Conservation (phyloP, 1,284 basidiomycete genomes). For the Microbotryum saponariae region DNA sequence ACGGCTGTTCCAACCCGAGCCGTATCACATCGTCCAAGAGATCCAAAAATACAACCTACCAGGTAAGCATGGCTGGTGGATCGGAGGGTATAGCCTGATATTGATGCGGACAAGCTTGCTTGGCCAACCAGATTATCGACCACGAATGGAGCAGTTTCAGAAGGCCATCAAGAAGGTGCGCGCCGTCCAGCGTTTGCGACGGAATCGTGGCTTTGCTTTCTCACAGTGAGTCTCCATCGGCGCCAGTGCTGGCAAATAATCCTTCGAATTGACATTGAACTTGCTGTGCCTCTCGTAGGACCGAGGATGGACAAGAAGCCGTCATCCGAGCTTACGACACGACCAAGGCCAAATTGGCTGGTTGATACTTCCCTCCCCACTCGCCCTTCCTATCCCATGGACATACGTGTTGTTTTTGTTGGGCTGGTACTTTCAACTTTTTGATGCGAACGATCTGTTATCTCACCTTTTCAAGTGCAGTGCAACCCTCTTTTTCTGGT, state of each 20-base stretch:
- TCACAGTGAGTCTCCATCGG: constrained; percentile 52
- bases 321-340: constrained; percentile 39
- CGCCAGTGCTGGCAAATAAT: neutral
- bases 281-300: constrained; percentile 14
- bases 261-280: neutral
- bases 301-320: constrained; percentile 39
- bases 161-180: constrained; percentile 92
- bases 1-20: constrained; percentile 77
- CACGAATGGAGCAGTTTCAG: constrained; percentile 81
- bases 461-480: neutral
- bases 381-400: neutral
- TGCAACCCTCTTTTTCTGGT: neutral
- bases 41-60: constrained; percentile 40
- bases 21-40: constrained; percentile 97
- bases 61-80: neutral
- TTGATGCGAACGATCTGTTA: too few species aligned
- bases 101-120: neutral
- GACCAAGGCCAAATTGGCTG: constrained; percentile 9
- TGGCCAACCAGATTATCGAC: constrained; percentile 81
- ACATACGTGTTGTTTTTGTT: neutral
- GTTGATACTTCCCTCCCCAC: neutral
- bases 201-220: constrained; percentile 91
- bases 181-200: constrained; percentile 86
- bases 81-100: neutral
- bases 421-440: neutral